Evolutionary conservation across 1,139 yeast genomes (phyloP).

Genomic region (Magnusiomyces fungicola): DNA sequence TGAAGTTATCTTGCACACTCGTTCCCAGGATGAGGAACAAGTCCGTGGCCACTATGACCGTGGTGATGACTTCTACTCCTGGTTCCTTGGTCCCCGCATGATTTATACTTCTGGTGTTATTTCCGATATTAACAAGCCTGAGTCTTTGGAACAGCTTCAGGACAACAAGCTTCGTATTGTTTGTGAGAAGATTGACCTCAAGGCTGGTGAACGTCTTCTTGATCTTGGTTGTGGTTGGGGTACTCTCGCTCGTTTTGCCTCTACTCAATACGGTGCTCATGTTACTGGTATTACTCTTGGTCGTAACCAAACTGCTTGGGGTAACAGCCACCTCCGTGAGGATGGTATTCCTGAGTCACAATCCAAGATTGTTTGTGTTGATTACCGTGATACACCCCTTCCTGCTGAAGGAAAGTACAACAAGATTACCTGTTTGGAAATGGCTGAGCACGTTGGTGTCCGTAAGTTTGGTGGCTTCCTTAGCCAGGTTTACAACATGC

Average conservation of each 20-base stretch:
- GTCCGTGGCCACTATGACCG: constrained; percentile 94
- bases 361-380: constrained; percentile 71
- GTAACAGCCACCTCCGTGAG: constrained; percentile 58
- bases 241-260: constrained; percentile 78
- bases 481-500: constrained; percentile 73
- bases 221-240: constrained; percentile 98
- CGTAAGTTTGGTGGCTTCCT: constrained; percentile 72
- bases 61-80: constrained; percentile 90
- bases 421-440: constrained; percentile 85
- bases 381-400: constrained; percentile 85
- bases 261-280: constrained; percentile 73
- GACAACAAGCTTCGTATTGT: constrained; percentile 85
- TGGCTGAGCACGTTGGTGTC: constrained; percentile 96
- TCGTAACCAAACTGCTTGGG: constrained; percentile 87
- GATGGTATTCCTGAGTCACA: constrained; percentile 66
- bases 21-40: constrained; percentile 94
- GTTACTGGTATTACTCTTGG: constrained; percentile 91
- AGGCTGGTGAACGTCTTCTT: constrained; percentile 64
- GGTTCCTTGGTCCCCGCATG: constrained; percentile 95
- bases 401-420: constrained; percentile 62
- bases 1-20: constrained; percentile 84
- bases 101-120: constrained; percentile 85
- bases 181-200: constrained; percentile 75
- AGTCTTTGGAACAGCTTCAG: constrained; percentile 78
- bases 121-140: constrained; percentile 61